Evolutionary conservation across 2,329 filamentous ascomycete species (phyloP), one percentile per base, ranked within the genome.

Genomic region (Fusarium nematophilum): DNA sequence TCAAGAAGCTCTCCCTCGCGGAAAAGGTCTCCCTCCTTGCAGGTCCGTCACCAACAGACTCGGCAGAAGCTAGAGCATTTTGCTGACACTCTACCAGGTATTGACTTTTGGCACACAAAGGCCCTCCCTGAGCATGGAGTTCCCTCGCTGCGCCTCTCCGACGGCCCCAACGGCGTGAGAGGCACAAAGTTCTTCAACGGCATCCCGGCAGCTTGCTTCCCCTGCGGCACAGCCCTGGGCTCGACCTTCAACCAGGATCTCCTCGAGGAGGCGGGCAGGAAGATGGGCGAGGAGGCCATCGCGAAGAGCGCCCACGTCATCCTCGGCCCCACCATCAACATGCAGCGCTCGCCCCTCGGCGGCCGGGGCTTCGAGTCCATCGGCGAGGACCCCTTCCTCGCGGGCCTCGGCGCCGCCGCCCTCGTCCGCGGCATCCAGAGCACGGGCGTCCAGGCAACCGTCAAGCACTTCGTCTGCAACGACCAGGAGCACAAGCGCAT

Each of bases 91-190:
- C 2, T 23, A 5, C 17, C 51, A 83, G 86, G 86, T 52, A 81
- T 83, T 62, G 88, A 90, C 73, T 90, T 90, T 68, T 91, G 88
- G 88, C 86, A 90, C 67, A 89, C 88, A 27, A 83, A 85, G 63
- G 73, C 83, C 11, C 77, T 90, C 6, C 84, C 85, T 9, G 72
- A 84, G 17, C 81, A 87, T 66, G 83, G 84, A 2, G 80, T 90
- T 27, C 88, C 88, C 6, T 86, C 87, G 0, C 78, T 90, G 26
- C 85, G 88, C 40, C 80, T 88, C 39, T 84, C 86, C 30, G 89
- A 91, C 65, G 88, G 89, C 0, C 89, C 89, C 30, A 90, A 90
- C 70, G 89, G 89, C 44, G 83, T 89, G 27, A 81, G 89, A 61
- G 88, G 88, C 44, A 86, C 84, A 39, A 86, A 84, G 64, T 90